Percentiles rank a stretch among this genome's conserved stretches.
These are phyloP conservation scores for Vitis rupestris DNA, from an alignment of 164 flowering plant species.

Conservation along the genomic window DNA sequence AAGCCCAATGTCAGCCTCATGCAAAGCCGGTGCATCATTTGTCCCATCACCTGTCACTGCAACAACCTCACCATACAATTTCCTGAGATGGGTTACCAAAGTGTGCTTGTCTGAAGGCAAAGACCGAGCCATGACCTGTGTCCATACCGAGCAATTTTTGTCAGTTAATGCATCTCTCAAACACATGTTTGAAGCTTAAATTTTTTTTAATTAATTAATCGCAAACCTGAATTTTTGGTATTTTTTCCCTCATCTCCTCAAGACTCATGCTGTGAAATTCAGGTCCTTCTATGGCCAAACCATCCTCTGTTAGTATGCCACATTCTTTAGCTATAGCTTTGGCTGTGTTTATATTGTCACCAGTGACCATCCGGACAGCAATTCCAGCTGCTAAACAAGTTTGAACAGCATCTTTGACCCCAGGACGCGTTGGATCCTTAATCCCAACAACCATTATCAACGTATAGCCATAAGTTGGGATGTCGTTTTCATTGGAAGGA, in stretches of 20 bases:
- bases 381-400: slow-evolving; percentile 65
- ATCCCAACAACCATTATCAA: slow-evolving; percentile 56
- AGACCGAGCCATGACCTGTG: slow-evolving; percentile 72
- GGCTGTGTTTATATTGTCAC: slow-evolving; percentile 57
- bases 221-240: slow-evolving; percentile 59
- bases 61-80: slow-evolving; percentile 47
- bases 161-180: not conserved
- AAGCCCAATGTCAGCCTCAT: slow-evolving; percentile 67
- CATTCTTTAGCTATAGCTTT: slow-evolving; percentile 67
- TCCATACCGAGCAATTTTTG: not conserved
- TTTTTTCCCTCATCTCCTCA: slow-evolving; percentile 40
- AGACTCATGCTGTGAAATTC: slow-evolving; percentile 41
- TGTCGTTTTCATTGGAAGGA: slow-evolving; percentile 7
- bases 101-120: slow-evolving; percentile 66
- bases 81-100: slow-evolving; percentile 49
- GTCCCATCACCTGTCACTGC: slow-evolving; percentile 83
- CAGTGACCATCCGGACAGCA: slow-evolving; percentile 69
- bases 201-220: not conserved
- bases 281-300: slow-evolving; percentile 62
- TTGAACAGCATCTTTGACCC: slow-evolving; percentile 59
- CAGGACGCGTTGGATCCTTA: slow-evolving; percentile 71
- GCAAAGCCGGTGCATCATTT: slow-evolving; percentile 76
- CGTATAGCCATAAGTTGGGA: slow-evolving; percentile 45
- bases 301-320: slow-evolving; percentile 63
- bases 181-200: not conserved